A percentile compares a stretch with the other conserved stretches of the same genome.
phyloP scores from a whole-genome alignment of 2,329 filamentous ascomycete genomes.

The Diaporthe longicolla region DNA sequence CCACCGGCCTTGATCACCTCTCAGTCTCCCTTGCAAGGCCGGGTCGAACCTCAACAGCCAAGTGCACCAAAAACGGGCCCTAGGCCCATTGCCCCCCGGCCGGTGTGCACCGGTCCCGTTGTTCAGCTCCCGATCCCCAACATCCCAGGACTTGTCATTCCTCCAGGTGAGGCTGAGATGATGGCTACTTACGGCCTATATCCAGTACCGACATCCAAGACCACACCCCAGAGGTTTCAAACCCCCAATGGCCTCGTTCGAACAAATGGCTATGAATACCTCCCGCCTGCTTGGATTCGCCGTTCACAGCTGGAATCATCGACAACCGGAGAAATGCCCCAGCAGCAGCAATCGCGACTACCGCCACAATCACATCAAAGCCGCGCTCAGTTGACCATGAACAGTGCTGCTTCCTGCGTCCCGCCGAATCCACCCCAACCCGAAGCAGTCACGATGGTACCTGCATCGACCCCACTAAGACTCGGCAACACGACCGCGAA shows the following conservation, averaged over 20 bases:
- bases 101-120: not conserved
- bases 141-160: not conserved
- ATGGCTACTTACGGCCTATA: constrained; percentile 37
- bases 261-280: constrained; percentile 36
- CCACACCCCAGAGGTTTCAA: constrained; percentile 28
- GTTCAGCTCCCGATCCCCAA: not conserved
- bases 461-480: not conserved
- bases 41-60: not conserved
- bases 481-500: too few relatives aligned
- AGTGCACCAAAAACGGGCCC: not conserved
- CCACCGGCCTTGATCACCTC: not conserved
- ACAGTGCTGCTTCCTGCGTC: not conserved
- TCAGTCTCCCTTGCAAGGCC: not conserved
- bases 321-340: not conserved
- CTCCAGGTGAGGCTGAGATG: constrained; percentile 20
- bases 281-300: not conserved
- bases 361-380: not conserved
- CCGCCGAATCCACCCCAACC: not conserved
- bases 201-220: constrained; percentile 9
- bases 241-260: constrained; percentile 17
- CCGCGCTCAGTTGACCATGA: not conserved
- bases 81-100: constrained; percentile 3
- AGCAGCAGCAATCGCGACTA: not conserved
- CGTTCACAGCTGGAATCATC: not conserved
- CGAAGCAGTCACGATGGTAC: not conserved